These are phyloP conservation scores for Venturia aucupariae DNA, from an alignment of 2,329 filamentous ascomycete genomes.

Conservation along the genomic window DNA sequence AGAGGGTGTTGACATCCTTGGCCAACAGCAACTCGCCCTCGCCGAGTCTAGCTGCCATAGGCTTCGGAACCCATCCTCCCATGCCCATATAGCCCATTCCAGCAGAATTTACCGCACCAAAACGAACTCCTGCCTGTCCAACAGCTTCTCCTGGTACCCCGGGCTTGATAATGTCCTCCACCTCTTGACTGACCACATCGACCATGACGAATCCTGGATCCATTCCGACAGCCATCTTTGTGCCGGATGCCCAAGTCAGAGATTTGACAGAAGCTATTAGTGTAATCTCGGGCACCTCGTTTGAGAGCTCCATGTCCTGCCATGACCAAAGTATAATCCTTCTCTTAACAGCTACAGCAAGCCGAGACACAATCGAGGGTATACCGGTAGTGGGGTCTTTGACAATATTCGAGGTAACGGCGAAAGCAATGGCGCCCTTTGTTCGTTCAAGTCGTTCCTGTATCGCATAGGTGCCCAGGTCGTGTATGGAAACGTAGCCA, in stretches of 20 bases:
- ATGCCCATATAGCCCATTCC: constrained; percentile 97
- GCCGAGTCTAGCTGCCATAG: constrained; percentile 70
- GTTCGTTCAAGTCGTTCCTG: constrained; percentile 74
- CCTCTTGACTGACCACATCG: constrained; percentile 63
- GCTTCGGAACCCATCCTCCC: constrained; percentile 83
- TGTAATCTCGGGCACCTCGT: constrained; percentile 61
- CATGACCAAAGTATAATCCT: constrained; percentile 87
- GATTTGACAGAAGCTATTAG: constrained; percentile 78
- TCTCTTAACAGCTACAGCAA: constrained; percentile 89
- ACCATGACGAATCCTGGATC: constrained; percentile 86
- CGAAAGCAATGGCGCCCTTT: constrained; percentile 81
- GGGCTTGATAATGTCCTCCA: constrained; percentile 71
- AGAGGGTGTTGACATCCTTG: constrained; percentile 94
- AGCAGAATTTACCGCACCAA: constrained; percentile 72
- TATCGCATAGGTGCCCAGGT: constrained; percentile 73
- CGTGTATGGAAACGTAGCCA: constrained; percentile 79
- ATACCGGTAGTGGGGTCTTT: constrained; percentile 81
- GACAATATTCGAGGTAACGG: constrained; percentile 90
- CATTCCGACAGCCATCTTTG: constrained; percentile 80
- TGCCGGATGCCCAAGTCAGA: constrained; percentile 83
- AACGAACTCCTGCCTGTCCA: constrained; percentile 58
- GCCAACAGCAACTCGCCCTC: constrained; percentile 84
- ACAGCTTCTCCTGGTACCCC: constrained; percentile 59
- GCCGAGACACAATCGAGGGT: constrained; percentile 80
- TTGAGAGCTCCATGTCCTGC: constrained; percentile 82